Percentiles rank a stretch among this genome's conserved stretches.
Conservation (phyloP, 352 stramenopile genomes). For the Phytophthora pini region DNA sequence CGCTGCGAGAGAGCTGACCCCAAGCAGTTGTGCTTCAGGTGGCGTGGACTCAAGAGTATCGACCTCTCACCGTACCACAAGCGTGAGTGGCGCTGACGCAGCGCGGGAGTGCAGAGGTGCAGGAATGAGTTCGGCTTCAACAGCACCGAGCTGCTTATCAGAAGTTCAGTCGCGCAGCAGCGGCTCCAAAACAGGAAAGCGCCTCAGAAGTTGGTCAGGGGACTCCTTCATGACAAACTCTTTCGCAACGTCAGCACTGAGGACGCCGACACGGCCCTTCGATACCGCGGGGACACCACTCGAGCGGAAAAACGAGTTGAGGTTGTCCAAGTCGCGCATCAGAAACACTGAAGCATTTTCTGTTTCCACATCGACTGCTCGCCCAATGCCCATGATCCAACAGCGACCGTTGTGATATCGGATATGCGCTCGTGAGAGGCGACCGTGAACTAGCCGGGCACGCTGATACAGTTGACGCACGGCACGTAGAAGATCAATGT, state of each 20-base stretch:
- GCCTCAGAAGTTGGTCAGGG: constrained; percentile 37
- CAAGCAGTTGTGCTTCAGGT: too few species aligned
- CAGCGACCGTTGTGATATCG: constrained; percentile 62
- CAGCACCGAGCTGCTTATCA: too few species aligned
- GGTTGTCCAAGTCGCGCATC: constrained; percentile 59
- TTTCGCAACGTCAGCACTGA: constrained; percentile 23
- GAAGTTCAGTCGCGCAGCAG: constrained; percentile 29
- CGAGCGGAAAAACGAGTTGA: constrained; percentile 78
- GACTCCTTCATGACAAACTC: constrained; percentile 38
- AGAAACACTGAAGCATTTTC: constrained; percentile 60
- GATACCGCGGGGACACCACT: constrained; percentile 39
- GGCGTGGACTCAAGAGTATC: too few species aligned
- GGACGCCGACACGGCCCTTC: constrained; percentile 38
- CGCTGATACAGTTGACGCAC: constrained; percentile 59
- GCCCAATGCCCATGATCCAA: constrained; percentile 90
- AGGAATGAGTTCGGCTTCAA: too few species aligned
- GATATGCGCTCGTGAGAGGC: constrained; percentile 71
- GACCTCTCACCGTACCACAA: too few species aligned
- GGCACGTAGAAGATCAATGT: constrained; percentile 47
- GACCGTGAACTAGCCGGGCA: constrained; percentile 63
- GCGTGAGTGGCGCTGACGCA: too few species aligned
- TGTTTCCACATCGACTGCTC: constrained; percentile 76
- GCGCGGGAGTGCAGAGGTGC: too few species aligned
- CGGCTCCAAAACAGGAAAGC: constrained; percentile 36
- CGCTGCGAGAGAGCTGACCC: too few species aligned